These are phyloP conservation scores for Globisporangium carolinianum DNA, from an alignment of 352 stramenopile species.

Conservation along the genomic window DNA sequence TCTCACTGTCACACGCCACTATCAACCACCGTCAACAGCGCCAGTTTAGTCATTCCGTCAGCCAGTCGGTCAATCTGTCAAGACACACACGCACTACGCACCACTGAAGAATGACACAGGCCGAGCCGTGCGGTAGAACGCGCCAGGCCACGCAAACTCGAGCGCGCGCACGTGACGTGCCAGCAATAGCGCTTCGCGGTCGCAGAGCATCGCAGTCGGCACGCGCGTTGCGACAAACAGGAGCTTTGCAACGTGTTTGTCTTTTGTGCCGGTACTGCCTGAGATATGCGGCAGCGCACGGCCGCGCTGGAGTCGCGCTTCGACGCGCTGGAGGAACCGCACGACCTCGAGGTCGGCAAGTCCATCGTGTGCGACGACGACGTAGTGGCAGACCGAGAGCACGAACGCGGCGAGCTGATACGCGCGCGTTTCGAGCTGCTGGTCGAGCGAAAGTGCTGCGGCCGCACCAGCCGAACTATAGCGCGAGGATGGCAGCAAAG, in stretches of 20 bases:
- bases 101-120: constrained; percentile 1
- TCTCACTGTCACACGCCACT: constrained; percentile 12
- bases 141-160: constrained; percentile 22
- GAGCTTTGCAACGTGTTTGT: constrained; percentile 46
- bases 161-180: constrained; percentile 29
- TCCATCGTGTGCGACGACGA: constrained; percentile 53
- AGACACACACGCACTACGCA: neutral
- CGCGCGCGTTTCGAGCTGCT: constrained; percentile 56
- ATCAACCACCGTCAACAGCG: neutral
- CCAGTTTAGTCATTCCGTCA: neutral
- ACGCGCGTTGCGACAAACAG: constrained; percentile 59
- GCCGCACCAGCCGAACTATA: constrained; percentile 16
- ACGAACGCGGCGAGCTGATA: constrained; percentile 62
- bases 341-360: constrained; percentile 33
- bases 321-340: constrained; percentile 40
- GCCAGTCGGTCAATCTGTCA: neutral
- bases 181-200: constrained; percentile 24
- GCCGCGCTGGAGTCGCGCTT: constrained; percentile 45
- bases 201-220: constrained; percentile 20
- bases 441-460: constrained; percentile 38
- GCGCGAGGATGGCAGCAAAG: constrained; percentile 1
- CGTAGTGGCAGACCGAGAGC: constrained; percentile 70
- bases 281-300: constrained; percentile 53
- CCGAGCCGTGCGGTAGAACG: constrained; percentile 13
- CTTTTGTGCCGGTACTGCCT: constrained; percentile 15